These are phyloP conservation scores for Iberis pinnata DNA, from an alignment of 345 rosid species.

Conservation along the genomic window DNA sequence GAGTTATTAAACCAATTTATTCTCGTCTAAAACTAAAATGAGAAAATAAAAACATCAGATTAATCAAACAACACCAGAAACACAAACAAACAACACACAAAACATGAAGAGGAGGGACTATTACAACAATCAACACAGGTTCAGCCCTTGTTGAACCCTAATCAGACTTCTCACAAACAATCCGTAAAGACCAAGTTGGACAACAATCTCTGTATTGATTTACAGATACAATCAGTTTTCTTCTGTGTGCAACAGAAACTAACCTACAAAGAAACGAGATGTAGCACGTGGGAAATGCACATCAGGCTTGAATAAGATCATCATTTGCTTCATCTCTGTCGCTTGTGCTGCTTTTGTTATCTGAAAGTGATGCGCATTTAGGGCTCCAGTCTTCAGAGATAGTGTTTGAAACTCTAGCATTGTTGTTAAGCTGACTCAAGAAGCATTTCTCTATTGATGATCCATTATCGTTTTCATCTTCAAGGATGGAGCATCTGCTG, in stretches of 20 bases:
- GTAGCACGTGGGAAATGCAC: constrained; percentile 9
- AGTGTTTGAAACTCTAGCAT: constrained; percentile 27
- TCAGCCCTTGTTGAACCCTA: constrained; percentile 74
- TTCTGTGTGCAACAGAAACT: not conserved
- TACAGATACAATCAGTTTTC: constrained; percentile 39
- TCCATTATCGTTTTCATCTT: constrained; percentile 43
- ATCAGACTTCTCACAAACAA: constrained; percentile 26
- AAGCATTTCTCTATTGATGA: constrained; percentile 67
- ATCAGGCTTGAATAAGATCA: constrained; percentile 14
- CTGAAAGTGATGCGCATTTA: constrained; percentile 16
- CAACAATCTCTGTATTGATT: constrained; percentile 39
- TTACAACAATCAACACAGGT: constrained; percentile 33
- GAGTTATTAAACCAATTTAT: too few species aligned
- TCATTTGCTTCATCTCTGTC: constrained; percentile 29
- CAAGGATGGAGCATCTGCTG: constrained; percentile 27
- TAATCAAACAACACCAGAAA: constrained; percentile 17
- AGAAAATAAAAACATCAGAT: constrained; percentile 11
- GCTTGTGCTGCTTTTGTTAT: constrained; percentile 12
- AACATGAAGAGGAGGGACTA: constrained; percentile 14
- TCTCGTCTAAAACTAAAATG: too few species aligned
- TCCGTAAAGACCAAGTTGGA: constrained; percentile 25
- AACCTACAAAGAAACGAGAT: constrained; percentile 22
- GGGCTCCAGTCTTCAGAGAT: constrained; percentile 27
- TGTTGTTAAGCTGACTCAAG: constrained; percentile 43
- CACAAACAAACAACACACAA: constrained; percentile 21